Percentiles rank a stretch among this genome's conserved stretches.
Evolutionary conservation across 2,329 filamentous ascomycete genomes (phyloP).

Genomic region (Paracoccidioides lutzii): DNA sequence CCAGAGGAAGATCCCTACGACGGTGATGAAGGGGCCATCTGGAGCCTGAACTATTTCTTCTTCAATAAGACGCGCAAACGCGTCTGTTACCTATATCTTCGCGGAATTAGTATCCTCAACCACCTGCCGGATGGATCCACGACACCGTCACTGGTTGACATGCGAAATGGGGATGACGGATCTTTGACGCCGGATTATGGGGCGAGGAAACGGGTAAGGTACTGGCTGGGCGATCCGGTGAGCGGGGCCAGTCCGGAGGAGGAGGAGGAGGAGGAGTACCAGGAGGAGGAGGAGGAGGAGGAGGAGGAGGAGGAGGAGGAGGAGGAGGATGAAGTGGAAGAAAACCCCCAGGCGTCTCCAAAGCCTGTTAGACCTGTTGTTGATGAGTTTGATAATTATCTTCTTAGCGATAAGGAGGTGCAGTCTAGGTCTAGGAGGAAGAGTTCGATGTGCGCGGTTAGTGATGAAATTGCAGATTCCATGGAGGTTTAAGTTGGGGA

Average conservation of each 20-base stretch:
- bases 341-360: slow-evolving; percentile 11
- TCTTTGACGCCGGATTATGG: slow-evolving; percentile 41
- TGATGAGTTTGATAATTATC: slow-evolving; percentile 31
- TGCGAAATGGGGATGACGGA: slow-evolving; percentile 36
- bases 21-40: slow-evolving; percentile 86
- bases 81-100: slow-evolving; percentile 85
- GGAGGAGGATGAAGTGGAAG: slow-evolving; percentile 13
- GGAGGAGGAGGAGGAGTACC: slow-evolving; percentile 9
- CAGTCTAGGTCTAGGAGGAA: slow-evolving; percentile 28
- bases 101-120: slow-evolving; percentile 63
- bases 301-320: slow-evolving; percentile 18
- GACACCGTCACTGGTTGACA: slow-evolving; percentile 30
- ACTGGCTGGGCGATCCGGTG: slow-evolving; percentile 65
- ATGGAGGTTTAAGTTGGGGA: slow-evolving; percentile 37
- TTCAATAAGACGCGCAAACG: slow-evolving; percentile 89
- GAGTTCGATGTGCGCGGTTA: slow-evolving; percentile 38
- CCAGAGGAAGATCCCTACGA: slow-evolving; percentile 85
- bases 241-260: slow-evolving; percentile 27
- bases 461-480: slow-evolving; percentile 40
- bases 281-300: neutral
- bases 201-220: slow-evolving; percentile 68
- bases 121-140: slow-evolving; percentile 43
- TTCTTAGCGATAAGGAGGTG: slow-evolving; percentile 34
- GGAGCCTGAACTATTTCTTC: slow-evolving; percentile 94
- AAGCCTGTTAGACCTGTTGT: slow-evolving; percentile 18